Evolutionary conservation across 345 rosid genomes (phyloP).

Genomic region (Corymbia maculata): DNA sequence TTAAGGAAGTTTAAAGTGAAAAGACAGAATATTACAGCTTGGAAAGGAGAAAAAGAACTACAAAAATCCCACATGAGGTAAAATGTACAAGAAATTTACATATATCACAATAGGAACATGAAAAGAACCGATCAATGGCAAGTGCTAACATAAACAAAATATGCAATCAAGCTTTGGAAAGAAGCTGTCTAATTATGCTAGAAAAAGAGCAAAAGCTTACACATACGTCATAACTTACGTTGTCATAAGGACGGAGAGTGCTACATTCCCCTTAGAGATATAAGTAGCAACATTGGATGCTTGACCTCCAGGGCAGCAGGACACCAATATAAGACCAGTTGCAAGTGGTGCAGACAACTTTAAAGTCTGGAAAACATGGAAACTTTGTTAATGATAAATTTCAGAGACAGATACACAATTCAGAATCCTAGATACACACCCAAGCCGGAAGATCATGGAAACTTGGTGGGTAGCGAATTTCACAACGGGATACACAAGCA

Average conservation of each 20-base stretch:
- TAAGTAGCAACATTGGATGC: constrained; percentile 96
- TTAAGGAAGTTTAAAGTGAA: neutral
- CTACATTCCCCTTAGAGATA: constrained; percentile 93
- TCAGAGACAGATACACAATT: neutral
- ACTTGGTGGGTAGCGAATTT: neutral
- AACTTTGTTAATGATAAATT: constrained; percentile 4
- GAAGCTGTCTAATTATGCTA: neutral
- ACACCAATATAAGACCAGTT: constrained; percentile 89
- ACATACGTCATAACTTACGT: constrained; percentile 40
- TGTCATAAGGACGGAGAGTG: constrained; percentile 97
- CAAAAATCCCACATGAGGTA: neutral
- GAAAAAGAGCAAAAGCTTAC: neutral
- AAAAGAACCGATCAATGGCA: neutral
- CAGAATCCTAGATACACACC: neutral
- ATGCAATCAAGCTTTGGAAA: neutral
- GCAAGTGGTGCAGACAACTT: constrained; percentile 97
- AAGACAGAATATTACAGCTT: neutral
- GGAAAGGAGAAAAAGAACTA: neutral
- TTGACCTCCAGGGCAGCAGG: constrained; percentile 99
- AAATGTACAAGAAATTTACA: neutral
- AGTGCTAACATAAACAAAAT: neutral
- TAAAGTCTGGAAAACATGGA: constrained; percentile 38
- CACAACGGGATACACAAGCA: neutral
- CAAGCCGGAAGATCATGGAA: neutral
- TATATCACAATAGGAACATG: neutral